Percentiles rank a stretch among this genome's conserved stretches.
phyloP scores from a whole-genome alignment of 2,329 filamentous ascomycete genomes.

The Colletotrichum tabaci region DNA sequence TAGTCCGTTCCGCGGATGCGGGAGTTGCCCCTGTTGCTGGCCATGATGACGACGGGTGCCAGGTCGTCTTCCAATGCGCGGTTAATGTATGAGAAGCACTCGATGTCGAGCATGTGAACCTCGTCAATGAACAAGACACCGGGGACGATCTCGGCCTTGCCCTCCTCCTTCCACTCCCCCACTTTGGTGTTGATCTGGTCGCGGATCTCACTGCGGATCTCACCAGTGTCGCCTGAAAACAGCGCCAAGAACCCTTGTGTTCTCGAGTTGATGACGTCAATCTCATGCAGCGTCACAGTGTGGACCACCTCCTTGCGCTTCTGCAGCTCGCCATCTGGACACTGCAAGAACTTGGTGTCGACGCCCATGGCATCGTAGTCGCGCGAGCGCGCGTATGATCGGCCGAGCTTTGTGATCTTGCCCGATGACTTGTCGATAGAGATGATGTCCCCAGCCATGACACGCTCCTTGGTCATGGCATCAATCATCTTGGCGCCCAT shows the following conservation, averaged over 20 bases:
- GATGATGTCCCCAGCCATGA: constrained; percentile 98
- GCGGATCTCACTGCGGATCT: constrained; percentile 96
- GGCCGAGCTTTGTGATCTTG: constrained; percentile 96
- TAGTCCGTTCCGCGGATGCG: constrained; percentile 95
- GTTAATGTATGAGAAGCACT: constrained; percentile 99
- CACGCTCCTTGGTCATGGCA: constrained; percentile 98
- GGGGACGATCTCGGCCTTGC: constrained; percentile 97
- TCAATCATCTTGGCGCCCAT: constrained; percentile 99
- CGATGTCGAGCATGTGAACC: constrained; percentile 99
- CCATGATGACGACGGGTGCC: constrained; percentile 99
- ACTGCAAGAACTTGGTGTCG: constrained; percentile 98
- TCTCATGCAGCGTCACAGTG: constrained; percentile 97
- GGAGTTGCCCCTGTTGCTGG: constrained; percentile 93
- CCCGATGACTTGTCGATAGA: constrained; percentile 99
- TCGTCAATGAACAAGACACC: constrained; percentile 99
- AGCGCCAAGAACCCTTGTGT: constrained; percentile 98
- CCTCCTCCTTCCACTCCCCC: constrained; percentile 98
- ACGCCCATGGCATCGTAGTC: constrained; percentile 99
- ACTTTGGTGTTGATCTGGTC: constrained; percentile 99
- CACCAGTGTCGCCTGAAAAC: constrained; percentile 97
- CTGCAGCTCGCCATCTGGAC: constrained; percentile 96
- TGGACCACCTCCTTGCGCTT: constrained; percentile 98
- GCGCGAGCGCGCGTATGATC: constrained; percentile 93
- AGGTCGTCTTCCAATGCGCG: constrained; percentile 95
- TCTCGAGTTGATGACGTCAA: constrained; percentile 98